Base-by-base conservation (phyloP, 129 eudicot genomes). In the Flaveria sonorensis region DNA sequence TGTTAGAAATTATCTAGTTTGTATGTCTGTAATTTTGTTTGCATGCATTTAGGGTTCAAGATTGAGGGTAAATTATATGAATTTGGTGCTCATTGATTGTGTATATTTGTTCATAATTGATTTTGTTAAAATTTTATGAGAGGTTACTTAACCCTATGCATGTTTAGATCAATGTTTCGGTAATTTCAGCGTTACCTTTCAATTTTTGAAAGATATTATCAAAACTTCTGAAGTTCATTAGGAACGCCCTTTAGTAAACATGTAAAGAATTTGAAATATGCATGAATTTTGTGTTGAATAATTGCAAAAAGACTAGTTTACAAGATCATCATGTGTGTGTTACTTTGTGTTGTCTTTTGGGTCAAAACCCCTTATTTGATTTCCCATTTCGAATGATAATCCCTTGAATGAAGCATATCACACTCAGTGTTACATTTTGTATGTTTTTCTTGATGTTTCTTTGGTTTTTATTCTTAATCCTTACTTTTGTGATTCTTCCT, bases 11-110 rank as follows among this genome's bases (percentile, higher is more conserved):
- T 60, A n/a, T 76, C 30, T 7, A 46, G 19, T 26, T 62, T 36
- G 11, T 65, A n/a, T 76, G 14, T 76, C 3, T 28, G 10, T 56
- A 2, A 20, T 19, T 69, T 50, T 64, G 72, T 76, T 65, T 76
- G 81, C 81, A 77, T 77, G 81, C 81, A 39, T 39, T 67, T 68
- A 16, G 74, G 67, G 53, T 60, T 59, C 59, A 59, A 59, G 28
- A 57, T 56, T 55, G 7, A 40, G 77, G 77, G 68, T 20, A 12
- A n/a, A 36, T 20, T 3, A 1, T 73, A 36, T 36, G 40, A 36
- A 36, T 4, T 36, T 36, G 40, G 53, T 21, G 59, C 10, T 61
- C 32, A 24, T 61, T 74, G 26, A 42, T 74, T 39, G 59, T 60
- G 42, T 24, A 2, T 47, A 43, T 45, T 60, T 43, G 10, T 76